Evolutionary conservation across 176 grass and related monocot species (phyloP), one percentile per base, ranked within the genome.

Genomic region (Rhipidocladum racemiflorum): DNA sequence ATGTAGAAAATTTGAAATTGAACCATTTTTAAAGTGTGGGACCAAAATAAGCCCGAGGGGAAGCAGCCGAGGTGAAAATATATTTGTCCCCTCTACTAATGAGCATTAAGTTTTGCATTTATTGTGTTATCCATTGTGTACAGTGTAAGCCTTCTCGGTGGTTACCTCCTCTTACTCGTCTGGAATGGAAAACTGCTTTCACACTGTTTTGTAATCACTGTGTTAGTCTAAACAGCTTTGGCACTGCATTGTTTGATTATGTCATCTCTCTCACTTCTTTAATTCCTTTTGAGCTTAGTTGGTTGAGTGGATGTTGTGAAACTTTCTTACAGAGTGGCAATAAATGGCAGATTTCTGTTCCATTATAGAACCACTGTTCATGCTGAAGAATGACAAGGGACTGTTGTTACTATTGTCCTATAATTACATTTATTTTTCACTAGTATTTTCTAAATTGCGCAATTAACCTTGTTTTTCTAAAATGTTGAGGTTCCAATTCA

Each of bases 401-500:
- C 9, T 65, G 5, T 1, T 74, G 45, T 74, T 21, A 51, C 43
- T 64, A 25, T 65, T 44, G 74, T 86, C 49, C 20, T 23, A 80
- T 34, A 57, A 36, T 42, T 86, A 57, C 15, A 43, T 55, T 65
- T 65, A 7, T 61, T 60, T 68, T 56, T 46, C 4, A 20, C 27
- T 45, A 28, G 18, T 34, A 18, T 46, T 75, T 42, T 85, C 39
- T 21, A 32, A 11, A 59, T 61, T 61, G 36, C 18, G 2, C 36
- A 29, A 43, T 9, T 34, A 62, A 35, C 20, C 25, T 42, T 78
- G 20, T 71, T n/a, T 7, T 34, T 44, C 5, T 35, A 24, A 45
- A 80, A 35, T 86, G 27, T 53, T 35, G 12, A 65, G 17, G 20
- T 56, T 66, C 34, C 68, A 46, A 66, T 81, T 14, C 15, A 65